Conservation (phyloP, 768 basidiomycete species). For the Cystobasidium onofrii region DNA sequence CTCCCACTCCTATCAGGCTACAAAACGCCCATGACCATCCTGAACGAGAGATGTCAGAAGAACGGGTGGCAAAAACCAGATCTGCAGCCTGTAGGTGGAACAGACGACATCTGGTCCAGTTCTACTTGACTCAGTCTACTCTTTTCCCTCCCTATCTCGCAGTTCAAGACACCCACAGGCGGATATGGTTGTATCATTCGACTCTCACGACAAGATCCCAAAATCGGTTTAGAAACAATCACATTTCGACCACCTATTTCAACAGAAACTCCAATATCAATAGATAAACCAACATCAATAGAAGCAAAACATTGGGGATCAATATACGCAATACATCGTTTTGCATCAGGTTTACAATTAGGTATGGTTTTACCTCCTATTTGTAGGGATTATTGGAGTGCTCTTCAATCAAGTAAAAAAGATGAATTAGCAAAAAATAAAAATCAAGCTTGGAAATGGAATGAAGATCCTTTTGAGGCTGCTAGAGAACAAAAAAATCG, state of each 20-base stretch:
- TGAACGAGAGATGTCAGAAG: slow-evolving; percentile 86
- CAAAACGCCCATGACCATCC: slow-evolving; percentile 69
- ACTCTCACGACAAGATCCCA: slow-evolving; percentile 62
- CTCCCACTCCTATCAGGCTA: slow-evolving; percentile 62
- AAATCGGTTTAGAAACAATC: slow-evolving; percentile 58
- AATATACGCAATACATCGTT: slow-evolving; percentile 44
- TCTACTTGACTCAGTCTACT: not conserved
- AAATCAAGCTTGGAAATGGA: slow-evolving; percentile 4
- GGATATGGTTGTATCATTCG: slow-evolving; percentile 58
- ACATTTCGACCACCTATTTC: slow-evolving; percentile 67
- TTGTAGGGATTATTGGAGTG: slow-evolving; percentile 79
- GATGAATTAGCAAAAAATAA: slow-evolving; percentile 25
- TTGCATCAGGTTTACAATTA: slow-evolving; percentile 45
- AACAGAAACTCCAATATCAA: slow-evolving; percentile 34
- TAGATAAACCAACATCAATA: slow-evolving; percentile 58
- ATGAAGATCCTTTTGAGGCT: slow-evolving; percentile 13
- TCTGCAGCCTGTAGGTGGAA: slow-evolving; percentile 60
- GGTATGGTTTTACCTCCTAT: slow-evolving; percentile 70
- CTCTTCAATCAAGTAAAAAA: slow-evolving; percentile 63
- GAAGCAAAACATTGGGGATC: slow-evolving; percentile 91
- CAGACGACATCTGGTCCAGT: not conserved
- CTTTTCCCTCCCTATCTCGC: not conserved
- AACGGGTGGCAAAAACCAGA: slow-evolving; percentile 75
- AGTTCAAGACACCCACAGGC: slow-evolving; percentile 45
- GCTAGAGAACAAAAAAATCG: not conserved